Evolutionary conservation across 305 asterid species (phyloP), one percentile per base, ranked within the genome.

Genomic region (Ajuga reptans): DNA sequence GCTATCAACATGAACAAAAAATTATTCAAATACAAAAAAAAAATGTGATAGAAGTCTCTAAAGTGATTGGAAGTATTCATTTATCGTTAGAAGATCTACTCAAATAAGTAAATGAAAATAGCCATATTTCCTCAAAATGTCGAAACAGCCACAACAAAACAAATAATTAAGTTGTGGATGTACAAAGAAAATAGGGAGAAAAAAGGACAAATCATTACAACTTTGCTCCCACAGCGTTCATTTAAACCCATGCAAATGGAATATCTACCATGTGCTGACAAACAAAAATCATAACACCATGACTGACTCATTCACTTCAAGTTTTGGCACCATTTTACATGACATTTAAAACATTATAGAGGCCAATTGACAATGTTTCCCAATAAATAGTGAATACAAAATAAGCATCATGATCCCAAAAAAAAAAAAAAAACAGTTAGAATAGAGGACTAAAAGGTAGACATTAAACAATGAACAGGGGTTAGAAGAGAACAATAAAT

Each of bases 221-320:
- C 37, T 14, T 15, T 42, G 6, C 17, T 45, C 9, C 42, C 46
- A n/a, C 12, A 50, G 36, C 21, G 18, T 29, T 51, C 14, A 33
- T 27, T 66, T 55, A 8, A 61, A 72, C 55, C 11, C 60, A 53
- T 62, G 16, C 9, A 46, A 27, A 36, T 43, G 0, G 41, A 68
- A 72, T 53, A 60, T 59, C 67, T 67, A 68, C 27, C 57, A 24
- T 27, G 29, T 43, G 65, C 27, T n/a, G n/a, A n/a, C 39, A 14
- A 10, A 56, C 27, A 68, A 57, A 1, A 47, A 72, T 11, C 12
- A 43, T 15, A 73, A n/a, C 55, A 18, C 27, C 5, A 5, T 9
- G 10, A 41, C 39, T 16, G 61, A 49, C 50, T 18, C 14, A 45
- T 52, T 45, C n/a, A 74, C 53, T 55, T 39, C 45, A 21, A 42